phyloP scores from a whole-genome alignment of 345 rosid genomes.

The Angophora floribunda region DNA sequence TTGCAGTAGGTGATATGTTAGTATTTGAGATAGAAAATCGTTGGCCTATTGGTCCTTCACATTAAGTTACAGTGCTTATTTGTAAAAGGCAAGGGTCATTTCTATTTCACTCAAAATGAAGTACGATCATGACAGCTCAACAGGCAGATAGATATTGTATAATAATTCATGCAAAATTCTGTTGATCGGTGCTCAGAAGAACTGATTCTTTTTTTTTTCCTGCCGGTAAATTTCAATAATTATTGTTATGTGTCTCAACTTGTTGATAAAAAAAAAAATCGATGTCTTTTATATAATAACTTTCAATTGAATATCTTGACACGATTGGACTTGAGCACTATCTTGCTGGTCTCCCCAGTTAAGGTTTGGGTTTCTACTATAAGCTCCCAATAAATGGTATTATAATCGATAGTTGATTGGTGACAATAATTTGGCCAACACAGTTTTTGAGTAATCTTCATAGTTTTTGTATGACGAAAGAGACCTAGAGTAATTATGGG shows the following conservation, averaged over 20 bases:
- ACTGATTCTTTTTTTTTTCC: not conserved
- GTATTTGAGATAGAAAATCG: not conserved
- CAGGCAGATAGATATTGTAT: not conserved
- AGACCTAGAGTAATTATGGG: too few species aligned
- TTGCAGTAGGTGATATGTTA: not conserved
- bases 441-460: too few species aligned
- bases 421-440: not conserved
- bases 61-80: not conserved
- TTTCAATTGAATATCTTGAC: not conserved
- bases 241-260: not conserved
- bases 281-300: not conserved
- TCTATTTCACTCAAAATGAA: not conserved
- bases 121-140: not conserved
- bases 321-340: not conserved
- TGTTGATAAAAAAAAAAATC: not conserved
- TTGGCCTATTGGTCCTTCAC: not conserved
- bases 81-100: not conserved
- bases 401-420: not conserved
- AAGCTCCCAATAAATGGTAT: not conserved
- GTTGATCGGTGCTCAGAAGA: not conserved
- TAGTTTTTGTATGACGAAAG: too few species aligned
- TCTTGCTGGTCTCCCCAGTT: not conserved
- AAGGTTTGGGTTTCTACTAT: not conserved
- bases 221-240: not conserved
- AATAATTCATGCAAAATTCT: not conserved